phyloP scores from a whole-genome alignment of 2,329 filamentous ascomycete species.

The Sporothrix sp. region DNA sequence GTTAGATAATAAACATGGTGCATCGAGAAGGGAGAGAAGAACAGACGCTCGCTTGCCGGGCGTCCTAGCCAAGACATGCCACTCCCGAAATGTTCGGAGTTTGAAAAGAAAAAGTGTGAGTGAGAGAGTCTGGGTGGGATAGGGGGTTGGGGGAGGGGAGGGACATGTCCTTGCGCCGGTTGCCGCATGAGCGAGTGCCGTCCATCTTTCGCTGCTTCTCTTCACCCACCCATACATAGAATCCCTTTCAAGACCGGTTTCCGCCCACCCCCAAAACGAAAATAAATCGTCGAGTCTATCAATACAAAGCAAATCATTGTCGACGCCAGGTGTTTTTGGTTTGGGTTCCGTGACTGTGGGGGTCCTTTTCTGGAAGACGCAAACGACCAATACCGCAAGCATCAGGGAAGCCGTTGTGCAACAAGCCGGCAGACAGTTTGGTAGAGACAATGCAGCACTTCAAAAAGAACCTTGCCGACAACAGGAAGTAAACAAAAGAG shows the following conservation, averaged over 20 bases:
- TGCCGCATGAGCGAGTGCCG: background rate
- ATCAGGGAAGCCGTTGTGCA: no score
- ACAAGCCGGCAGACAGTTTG: no score
- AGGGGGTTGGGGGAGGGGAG: background rate
- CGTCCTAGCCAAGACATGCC: no score
- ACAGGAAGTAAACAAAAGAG: background rate
- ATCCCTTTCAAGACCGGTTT: slow-evolving; percentile 8
- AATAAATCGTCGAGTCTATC: slow-evolving; percentile 23
- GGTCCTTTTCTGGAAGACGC: slow-evolving; percentile 8
- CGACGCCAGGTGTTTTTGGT: slow-evolving; percentile 6
- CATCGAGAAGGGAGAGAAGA: background rate
- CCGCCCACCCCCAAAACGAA: slow-evolving; percentile 1
- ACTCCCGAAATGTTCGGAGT: no score
- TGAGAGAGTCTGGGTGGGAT: background rate
- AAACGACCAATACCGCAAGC: no score
- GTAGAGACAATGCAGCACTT: background rate
- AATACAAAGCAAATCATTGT: slow-evolving; percentile 24
- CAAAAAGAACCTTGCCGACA: no score
- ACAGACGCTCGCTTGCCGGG: background rate
- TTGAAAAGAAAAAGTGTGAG: no score
- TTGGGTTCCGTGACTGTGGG: no score
- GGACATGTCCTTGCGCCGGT: background rate
- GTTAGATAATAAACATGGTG: slow-evolving; percentile 5
- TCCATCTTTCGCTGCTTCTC: background rate
- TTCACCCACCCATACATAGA: background rate